Evolutionary conservation across 164 flowering plant genomes (phyloP), one percentile per base, ranked within the genome.

Genomic region (Paratinospora sagittata): DNA sequence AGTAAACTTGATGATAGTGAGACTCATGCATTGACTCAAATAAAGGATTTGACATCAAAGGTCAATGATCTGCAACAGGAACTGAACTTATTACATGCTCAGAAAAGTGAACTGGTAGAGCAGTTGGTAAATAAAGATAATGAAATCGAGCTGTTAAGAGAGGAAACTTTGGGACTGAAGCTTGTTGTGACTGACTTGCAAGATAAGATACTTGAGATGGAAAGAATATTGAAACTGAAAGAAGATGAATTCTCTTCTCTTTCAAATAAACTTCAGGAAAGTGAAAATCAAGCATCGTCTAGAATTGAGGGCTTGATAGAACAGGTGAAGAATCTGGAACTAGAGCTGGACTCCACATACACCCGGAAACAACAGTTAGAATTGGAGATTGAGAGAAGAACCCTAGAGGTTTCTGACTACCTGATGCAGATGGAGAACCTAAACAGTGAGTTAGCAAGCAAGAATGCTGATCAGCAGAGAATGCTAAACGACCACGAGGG

Each of bases 361-460:
- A 70, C 70, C 47, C 79, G 81, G 71, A 82, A 79, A 72, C 65
- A 67, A 27, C 81, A 69, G 63, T 72, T 80, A 45, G 83, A 83
- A 70, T 47, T 73, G 45, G 75, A 81, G 24, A 72, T 85, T 33
- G 81, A 74, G 77, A 77, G 63, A 49, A 83, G 75, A 76, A 66
- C 65, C 64, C 65, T 68, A 39, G 86, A 84, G 66, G 79, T 75
- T 75, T 73, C 82, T 33, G 83, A 81, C 27, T 70, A 68, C 33
- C 34, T 74, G 75, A 70, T 73, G 63, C 77, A 79, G 76, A 73
- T 83, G 43, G 82, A 80, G 81, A 84, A 41, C 45, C 75, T 85
- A 73, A 80, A 81, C 66, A 85, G 73, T 77, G 87, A 85, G 65
- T n/a, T 89, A 34, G 72, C 71, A 13, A 75, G 77, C 68, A 83